phyloP scores from a whole-genome alignment of 225 moss, liverwort and hornwort genomes.

The Straminergon stramineum region DNA sequence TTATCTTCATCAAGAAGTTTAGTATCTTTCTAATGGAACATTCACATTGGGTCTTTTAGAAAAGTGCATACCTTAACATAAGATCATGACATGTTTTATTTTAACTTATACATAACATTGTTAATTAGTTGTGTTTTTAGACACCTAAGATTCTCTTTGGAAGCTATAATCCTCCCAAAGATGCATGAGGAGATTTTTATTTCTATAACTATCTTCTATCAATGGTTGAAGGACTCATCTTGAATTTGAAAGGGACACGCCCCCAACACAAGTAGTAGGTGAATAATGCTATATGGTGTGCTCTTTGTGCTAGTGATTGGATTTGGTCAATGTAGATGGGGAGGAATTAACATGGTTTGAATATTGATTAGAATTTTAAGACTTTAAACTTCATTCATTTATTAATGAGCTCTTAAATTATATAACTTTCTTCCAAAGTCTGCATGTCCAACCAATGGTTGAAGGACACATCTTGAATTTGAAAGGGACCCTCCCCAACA shows the following conservation, averaged over 20 bases:
- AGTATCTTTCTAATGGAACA: neutral
- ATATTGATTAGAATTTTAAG: no score
- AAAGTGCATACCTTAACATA: neutral
- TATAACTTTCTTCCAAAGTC: neutral
- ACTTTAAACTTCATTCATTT: no score
- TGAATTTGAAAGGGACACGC: neutral
- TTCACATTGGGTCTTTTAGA: rapidly evolving
- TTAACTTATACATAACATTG: neutral
- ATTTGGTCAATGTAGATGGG: no score
- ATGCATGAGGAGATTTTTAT: rapidly evolving
- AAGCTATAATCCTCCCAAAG: neutral
- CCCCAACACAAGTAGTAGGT: neutral
- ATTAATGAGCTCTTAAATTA: no score
- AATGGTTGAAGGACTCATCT: rapidly evolving
- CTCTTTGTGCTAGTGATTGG: no score
- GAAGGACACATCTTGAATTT: neutral
- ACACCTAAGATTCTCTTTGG: rapidly evolving
- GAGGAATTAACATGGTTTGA: no score
- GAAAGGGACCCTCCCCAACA: rapidly evolving
- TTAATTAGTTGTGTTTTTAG: neutral
- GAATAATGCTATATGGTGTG: neutral
- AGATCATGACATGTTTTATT: neutral
- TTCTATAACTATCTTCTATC: neutral
- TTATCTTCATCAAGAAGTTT: no score
- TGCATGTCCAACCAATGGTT: neutral